Evolutionary conservation across 2,329 filamentous ascomycete genomes (phyloP), one percentile per base, ranked within the genome.

Genomic region (Aspergillus sp.): DNA sequence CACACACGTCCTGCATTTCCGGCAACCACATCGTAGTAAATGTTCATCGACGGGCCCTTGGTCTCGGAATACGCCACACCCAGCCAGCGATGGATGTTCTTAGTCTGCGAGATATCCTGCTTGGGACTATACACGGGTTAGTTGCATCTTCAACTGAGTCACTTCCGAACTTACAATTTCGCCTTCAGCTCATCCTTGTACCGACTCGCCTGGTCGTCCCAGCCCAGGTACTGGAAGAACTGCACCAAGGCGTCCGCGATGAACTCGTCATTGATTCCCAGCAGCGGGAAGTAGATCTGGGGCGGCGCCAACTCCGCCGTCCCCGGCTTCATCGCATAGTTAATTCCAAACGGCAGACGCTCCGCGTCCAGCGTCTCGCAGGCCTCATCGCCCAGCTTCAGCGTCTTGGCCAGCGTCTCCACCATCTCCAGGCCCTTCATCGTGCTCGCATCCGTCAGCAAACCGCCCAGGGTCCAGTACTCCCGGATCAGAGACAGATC

Each of bases 261-360:
- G 14, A 45, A 45, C 43, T 32, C 43, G 43, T 45, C 43, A 32
- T 45, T 45, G 13, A 45, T 24, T 1, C 43, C 43, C 5, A 45
- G 43, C 43, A 45, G 16, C 13, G 43, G 43, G 10, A 45, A 45
- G 43, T 45, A 45, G 43, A 45, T 45, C 14, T 45, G 43, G 43
- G 43, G 43, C 43, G 22, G 26, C 26, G 26, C 26, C n/a, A 45
- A 26, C 4, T 20, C 43, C 24, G 43, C 14, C 6, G 20, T 45
- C 22, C 43, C 43, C 22, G 43, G 43, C 14, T 24, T 20, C 43
- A 45, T 24, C 16, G 22, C 43, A 16, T 45, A 45, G 43, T 45
- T 45, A 11, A 45, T n/a, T n/a, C 22, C 26, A n/a, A 45, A 45
- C 11, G 43, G 43, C 43, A 45, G 24, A 7, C 43, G 43, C 24